A percentile compares a stretch with the other conserved stretches of the same genome.
phyloP scores from a whole-genome alignment of 139 green algal genomes.

The Chlorella sp. region DNA sequence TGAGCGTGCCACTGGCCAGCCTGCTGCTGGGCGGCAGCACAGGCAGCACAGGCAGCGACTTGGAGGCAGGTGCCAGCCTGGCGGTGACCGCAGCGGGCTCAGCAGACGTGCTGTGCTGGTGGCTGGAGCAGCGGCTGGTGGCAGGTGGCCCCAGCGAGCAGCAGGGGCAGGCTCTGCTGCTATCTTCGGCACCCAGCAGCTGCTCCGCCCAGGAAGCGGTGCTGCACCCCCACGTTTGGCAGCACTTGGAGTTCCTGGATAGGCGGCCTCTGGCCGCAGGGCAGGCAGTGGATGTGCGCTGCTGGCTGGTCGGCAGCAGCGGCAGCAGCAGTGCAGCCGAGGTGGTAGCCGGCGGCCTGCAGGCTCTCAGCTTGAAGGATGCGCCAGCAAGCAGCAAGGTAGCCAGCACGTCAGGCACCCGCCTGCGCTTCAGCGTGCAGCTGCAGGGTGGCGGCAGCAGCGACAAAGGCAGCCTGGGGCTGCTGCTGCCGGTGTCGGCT shows the following conservation, averaged over 20 bases:
- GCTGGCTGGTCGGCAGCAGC: not conserved
- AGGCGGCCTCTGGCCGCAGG: not conserved
- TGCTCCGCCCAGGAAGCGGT: not conserved
- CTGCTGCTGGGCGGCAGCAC: not conserved
- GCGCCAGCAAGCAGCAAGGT: not conserved
- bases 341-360: not conserved
- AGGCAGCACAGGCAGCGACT: not conserved
- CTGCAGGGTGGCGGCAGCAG: not conserved
- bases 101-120: constrained; percentile 19
- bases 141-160: not conserved
- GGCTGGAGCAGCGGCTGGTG: constrained; percentile 9
- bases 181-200: not conserved
- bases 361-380: not conserved
- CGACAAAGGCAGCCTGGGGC: not conserved
- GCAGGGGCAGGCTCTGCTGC: not conserved
- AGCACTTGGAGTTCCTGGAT: not conserved
- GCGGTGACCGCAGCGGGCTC: not conserved
- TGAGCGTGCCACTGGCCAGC: not conserved
- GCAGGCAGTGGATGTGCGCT: not conserved
- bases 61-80: not conserved
- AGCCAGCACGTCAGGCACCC: not conserved
- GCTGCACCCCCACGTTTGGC: constrained; percentile 6
- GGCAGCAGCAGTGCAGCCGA: not conserved
- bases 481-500: not conserved
- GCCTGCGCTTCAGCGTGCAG: not conserved